Base-by-base conservation (phyloP, 1,139 yeast genomes). In the Sugiyamaella sp. region DNA sequence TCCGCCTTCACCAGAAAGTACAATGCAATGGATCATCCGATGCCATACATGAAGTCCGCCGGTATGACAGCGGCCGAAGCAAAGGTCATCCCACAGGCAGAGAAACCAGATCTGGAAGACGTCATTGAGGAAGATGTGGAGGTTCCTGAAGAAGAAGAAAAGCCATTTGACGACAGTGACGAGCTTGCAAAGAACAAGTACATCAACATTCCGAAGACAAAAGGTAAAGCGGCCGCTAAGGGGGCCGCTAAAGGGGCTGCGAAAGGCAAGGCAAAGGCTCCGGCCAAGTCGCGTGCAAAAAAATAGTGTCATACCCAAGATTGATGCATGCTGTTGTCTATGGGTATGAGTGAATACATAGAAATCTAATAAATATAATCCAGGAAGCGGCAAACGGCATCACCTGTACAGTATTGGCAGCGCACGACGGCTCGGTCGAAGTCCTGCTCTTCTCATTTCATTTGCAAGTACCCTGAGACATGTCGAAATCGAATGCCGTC, bases 1-100 rank as follows among this genome's bases (percentile, higher is more conserved):
- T 75, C 95, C 4, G 85, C 89, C 9, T 90, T 93, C 68, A 95
- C 99, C 0, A 77, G 96, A 61, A 81, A 79, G 60, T 93, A 93
- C 69, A 95, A 95, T 68, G 70, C 80, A 14, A 71, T 71, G 45
- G 74, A 82, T 8, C 99, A 93, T 71, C 98, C 98, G 1, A 82
- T 88, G 2, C 90, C 97, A 2, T 89, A 89, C 56, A 86, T 86
- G 76, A 81, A 80, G 63, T 82, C 86, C 1, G 86, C 86, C 70
- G 76, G 20, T 62, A 66, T 59, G 70, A 69, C 64, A 59, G 77
- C 55, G 71, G 78, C 53, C 50, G 75, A 75, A 53, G 75, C 75
- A 29, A 73, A 66, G 39, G 66, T 55, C 14, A 59, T 66, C 6
- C 60, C 62, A n/a, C 56, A 60, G 40, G 57, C 58, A 33, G 71